These are phyloP conservation scores for Neurospora sp. DNA, from an alignment of 495 filamentous ascomycete genomes.

Conservation along the genomic window DNA sequence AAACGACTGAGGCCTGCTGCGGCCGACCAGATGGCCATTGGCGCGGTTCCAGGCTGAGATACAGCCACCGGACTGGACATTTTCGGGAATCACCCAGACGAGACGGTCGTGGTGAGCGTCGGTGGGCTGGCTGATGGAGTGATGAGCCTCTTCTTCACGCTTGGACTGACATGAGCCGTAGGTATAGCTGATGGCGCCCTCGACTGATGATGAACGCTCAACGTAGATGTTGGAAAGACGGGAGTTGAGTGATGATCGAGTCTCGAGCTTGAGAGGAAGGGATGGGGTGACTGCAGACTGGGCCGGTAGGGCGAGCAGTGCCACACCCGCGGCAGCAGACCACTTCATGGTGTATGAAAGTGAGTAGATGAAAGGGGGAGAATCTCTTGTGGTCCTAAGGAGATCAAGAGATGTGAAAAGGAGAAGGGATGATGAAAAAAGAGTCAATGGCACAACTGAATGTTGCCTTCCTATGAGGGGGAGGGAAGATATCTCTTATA, in stretches of 20 bases:
- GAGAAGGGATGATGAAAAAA: not conserved
- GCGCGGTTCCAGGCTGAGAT: constrained; percentile 41
- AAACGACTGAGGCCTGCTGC: constrained; percentile 30
- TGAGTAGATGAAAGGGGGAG: not conserved
- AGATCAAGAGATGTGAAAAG: not conserved
- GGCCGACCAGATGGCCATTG: constrained; percentile 28
- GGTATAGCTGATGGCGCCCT: constrained; percentile 26
- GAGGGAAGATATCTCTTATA: not conserved
- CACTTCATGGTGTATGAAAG: not conserved
- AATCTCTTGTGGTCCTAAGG: not conserved
- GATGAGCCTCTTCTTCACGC: constrained; percentile 18
- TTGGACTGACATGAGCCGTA: constrained; percentile 29
- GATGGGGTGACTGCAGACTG: not conserved
- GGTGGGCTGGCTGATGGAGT: constrained; percentile 17
- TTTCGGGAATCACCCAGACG: constrained; percentile 46
- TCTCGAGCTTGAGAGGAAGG: constrained; percentile 29
- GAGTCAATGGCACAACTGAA: not conserved
- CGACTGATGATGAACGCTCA: constrained; percentile 15
- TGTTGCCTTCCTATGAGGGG: not conserved
- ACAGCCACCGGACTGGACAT: constrained; percentile 34
- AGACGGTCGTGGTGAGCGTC: constrained; percentile 24
- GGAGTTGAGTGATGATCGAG: constrained; percentile 27
- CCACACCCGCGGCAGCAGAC: not conserved
- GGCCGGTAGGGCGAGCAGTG: not conserved
- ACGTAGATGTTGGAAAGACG: constrained; percentile 37